These are phyloP conservation scores for Curvularia hawaiiensis DNA, from an alignment of 2,329 filamentous ascomycete genomes.

Conservation along the genomic window DNA sequence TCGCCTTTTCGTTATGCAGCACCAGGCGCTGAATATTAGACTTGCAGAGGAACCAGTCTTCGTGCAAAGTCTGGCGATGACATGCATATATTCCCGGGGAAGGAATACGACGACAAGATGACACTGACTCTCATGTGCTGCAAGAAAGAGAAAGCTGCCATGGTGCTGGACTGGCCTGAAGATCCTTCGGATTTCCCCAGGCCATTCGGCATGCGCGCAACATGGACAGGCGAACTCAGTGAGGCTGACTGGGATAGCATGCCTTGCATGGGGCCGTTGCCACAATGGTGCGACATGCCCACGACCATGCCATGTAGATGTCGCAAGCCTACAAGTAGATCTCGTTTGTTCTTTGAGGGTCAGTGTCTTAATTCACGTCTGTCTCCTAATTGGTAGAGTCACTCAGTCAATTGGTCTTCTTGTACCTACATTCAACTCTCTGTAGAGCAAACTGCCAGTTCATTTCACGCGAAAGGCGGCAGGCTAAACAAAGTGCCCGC, in stretches of 20 bases:
- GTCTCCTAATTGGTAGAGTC: background rate
- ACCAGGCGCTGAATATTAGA: background rate
- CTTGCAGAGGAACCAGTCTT: background rate
- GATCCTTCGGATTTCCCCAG: conserved; percentile 1
- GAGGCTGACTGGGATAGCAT: conserved; percentile 7
- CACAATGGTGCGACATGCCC: conserved; percentile 13
- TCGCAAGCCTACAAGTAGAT: background rate
- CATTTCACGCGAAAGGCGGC: background rate
- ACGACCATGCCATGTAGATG: no score
- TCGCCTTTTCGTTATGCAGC: background rate
- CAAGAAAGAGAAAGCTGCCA: background rate
- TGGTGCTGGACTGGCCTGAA: background rate
- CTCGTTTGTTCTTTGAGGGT: background rate
- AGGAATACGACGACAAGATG: background rate
- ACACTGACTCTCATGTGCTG: background rate
- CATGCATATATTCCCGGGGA: background rate
- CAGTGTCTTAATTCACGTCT: background rate
- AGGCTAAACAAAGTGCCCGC: background rate
- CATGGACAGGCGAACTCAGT: background rate
- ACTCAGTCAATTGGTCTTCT: background rate
- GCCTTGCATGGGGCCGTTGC: background rate
- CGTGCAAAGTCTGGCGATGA: background rate
- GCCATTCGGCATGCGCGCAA: background rate
- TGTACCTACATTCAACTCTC: background rate
- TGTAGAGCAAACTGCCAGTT: background rate